Percentiles rank a stretch among this genome's conserved stretches.
These are phyloP conservation scores for Cladosporium sp. DNA, from an alignment of 2,329 filamentous ascomycete species.

Conservation along the genomic window DNA sequence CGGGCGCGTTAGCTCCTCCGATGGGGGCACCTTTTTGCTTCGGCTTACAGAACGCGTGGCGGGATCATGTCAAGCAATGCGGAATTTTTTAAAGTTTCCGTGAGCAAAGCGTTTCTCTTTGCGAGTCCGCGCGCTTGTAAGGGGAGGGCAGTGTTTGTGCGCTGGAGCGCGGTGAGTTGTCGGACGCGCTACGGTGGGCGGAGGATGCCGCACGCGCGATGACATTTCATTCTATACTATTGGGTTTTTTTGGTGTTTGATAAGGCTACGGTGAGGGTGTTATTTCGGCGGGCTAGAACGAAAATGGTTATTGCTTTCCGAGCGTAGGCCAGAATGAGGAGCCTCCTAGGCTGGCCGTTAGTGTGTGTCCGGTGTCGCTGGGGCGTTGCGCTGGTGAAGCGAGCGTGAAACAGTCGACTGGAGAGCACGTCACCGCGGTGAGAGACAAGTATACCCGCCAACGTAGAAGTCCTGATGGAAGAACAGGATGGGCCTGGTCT, in stretches of 20 bases:
- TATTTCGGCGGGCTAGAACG: slow-evolving; percentile 9
- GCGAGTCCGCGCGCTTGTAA: not conserved
- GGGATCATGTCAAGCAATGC: not conserved
- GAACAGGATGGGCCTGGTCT: slow-evolving; percentile 5
- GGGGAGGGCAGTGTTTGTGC: not conserved
- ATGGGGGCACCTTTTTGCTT: not conserved
- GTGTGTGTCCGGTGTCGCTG: not conserved
- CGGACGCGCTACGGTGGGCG: not conserved
- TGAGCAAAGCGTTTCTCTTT: not conserved
- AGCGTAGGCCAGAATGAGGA: slow-evolving; percentile 3
- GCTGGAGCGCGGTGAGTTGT: not conserved
- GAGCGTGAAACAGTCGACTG: not conserved
- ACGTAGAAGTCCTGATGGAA: slow-evolving; percentile 18
- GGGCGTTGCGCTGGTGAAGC: slow-evolving; percentile 2
- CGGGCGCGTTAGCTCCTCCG: slow-evolving; percentile 1
- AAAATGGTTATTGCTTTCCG: slow-evolving; percentile 6
- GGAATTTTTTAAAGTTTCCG: not conserved
- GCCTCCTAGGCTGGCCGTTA: slow-evolving; percentile 3
- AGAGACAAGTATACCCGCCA: slow-evolving; percentile 6
- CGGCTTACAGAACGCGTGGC: not conserved
- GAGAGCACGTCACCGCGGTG: slow-evolving; percentile 5
- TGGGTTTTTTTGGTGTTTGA: not conserved
- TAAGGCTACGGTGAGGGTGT: slow-evolving; percentile 2
- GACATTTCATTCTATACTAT: not conserved
- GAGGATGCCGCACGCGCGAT: slow-evolving; percentile 1